Conservation (phyloP, 1,284 basidiomycete species). For the Rhodofomes roseus region DNA sequence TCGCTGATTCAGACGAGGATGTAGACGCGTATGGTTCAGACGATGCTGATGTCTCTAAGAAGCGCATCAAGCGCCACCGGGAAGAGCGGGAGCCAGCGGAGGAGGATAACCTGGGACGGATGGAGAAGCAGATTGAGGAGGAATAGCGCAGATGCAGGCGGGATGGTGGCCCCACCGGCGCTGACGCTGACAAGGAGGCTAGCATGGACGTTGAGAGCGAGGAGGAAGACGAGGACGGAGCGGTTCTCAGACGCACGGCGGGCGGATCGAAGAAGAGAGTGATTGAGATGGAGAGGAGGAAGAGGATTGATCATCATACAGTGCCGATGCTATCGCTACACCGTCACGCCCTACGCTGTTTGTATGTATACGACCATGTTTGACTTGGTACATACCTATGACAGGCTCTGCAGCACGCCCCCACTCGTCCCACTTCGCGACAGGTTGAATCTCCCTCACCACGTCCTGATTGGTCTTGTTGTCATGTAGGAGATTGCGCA, state of each 20-base stretch:
- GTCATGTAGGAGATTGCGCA: conserved; percentile 72
- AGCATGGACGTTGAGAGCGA: conserved; percentile 77
- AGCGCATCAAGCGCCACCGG: conserved; percentile 34
- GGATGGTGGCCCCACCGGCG: conserved; percentile 21
- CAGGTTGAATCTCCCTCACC: conserved; percentile 69
- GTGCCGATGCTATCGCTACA: not conserved
- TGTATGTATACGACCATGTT: not conserved
- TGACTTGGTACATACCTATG: not conserved
- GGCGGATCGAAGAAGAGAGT: conserved; percentile 52
- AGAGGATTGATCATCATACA: conserved; percentile 38
- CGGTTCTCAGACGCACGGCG: conserved; percentile 48
- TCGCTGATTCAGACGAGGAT: conserved; percentile 72
- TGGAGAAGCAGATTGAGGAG: conserved; percentile 58
- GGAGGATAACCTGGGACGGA: conserved; percentile 64
- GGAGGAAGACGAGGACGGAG: conserved; percentile 65
- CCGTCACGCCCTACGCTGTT: no score
- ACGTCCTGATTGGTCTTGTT: conserved; percentile 80
- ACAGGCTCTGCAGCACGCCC: conserved; percentile 25
- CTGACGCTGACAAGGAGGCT: conserved; percentile 33
- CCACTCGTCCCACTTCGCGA: conserved; percentile 54
- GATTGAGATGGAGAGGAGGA: conserved; percentile 50
- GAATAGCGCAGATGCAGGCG: conserved; percentile 41
- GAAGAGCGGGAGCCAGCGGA: conserved; percentile 38
- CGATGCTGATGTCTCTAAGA: conserved; percentile 27
- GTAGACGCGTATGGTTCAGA: conserved; percentile 34